Evolutionary conservation across 2,329 filamentous ascomycete species (phyloP).

Genomic region (Cladosporium sp.): DNA sequence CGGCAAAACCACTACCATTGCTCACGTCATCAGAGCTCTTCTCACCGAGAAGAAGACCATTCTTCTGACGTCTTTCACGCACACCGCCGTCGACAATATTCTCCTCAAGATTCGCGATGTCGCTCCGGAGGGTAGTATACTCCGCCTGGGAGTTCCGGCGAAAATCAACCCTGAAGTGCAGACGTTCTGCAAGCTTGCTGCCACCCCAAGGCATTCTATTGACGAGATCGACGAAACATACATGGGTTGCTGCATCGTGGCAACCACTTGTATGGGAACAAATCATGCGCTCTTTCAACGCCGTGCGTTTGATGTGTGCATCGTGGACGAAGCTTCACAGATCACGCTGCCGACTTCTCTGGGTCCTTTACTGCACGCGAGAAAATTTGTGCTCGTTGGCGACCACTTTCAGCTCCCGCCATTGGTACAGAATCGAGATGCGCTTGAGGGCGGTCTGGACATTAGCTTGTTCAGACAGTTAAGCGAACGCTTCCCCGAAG

Average conservation of each 20-base stretch:
- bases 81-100: conserved; percentile 98
- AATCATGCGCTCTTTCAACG: conserved; percentile 85
- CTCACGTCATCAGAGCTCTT: conserved; percentile 89
- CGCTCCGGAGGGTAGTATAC: conserved; percentile 56
- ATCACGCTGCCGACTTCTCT: conserved; percentile 94
- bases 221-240: conserved; percentile 81
- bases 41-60: conserved; percentile 89
- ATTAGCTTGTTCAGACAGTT: conserved; percentile 91
- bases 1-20: conserved; percentile 96
- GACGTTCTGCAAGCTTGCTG: conserved; percentile 76
- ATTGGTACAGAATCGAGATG: conserved; percentile 87
- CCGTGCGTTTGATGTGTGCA: conserved; percentile 93
- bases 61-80: conserved; percentile 89
- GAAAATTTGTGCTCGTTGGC: conserved; percentile 89
- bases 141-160: conserved; percentile 78
- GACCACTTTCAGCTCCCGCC: conserved; percentile 96
- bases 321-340: conserved; percentile 96
- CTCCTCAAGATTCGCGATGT: conserved; percentile 76
- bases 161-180: conserved; percentile 88
- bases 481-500: conserved; percentile 80
- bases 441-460: conserved; percentile 80
- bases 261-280: conserved; percentile 90
- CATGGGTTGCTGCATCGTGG: conserved; percentile 83
- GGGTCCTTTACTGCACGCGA: conserved; percentile 88
- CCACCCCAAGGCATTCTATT: conserved; percentile 68